Percentiles rank a stretch among this genome's conserved stretches.
phyloP scores from a whole-genome alignment of 768 basidiomycete species.

The Pleurotus cornucopiae region DNA sequence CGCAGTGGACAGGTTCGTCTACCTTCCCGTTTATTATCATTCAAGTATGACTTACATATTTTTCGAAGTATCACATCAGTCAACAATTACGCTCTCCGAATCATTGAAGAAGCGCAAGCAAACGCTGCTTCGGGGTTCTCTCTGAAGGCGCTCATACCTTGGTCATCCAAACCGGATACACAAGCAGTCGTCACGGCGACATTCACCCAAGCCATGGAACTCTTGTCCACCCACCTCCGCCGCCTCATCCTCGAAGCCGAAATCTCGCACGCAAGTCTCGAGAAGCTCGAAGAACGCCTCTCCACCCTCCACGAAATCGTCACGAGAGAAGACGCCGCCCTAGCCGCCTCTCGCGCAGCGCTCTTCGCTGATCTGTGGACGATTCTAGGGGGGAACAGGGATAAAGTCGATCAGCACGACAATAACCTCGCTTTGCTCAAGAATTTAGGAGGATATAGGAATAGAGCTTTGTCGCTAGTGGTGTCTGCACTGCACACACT shows the following conservation, averaged over 20 bases:
- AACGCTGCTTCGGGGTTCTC: constrained; percentile 27
- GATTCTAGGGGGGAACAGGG: constrained; percentile 56
- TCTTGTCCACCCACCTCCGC: constrained; percentile 45
- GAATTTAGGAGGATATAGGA: constrained; percentile 53
- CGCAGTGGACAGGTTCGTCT: constrained; percentile 67
- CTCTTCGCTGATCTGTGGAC: constrained; percentile 71
- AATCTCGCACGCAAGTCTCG: constrained; percentile 47
- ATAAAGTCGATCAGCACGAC: constrained; percentile 43
- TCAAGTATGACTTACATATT: constrained; percentile 3
- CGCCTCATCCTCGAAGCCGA: constrained; percentile 70
- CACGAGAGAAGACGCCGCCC: constrained; percentile 48
- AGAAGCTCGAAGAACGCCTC: constrained; percentile 60
- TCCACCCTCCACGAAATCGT: constrained; percentile 53
- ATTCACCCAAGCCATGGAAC: constrained; percentile 61
- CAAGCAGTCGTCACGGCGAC: constrained; percentile 44
- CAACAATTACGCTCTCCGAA: constrained; percentile 64
- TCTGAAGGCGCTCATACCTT: constrained; percentile 35
- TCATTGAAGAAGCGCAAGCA: constrained; percentile 43
- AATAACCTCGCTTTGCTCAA: constrained; percentile 49
- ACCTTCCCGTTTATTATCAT: background rate
- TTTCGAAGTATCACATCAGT: constrained; percentile 60
- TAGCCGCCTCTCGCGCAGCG: constrained; percentile 42
- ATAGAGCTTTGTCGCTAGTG: constrained; percentile 63
- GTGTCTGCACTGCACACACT: constrained; percentile 58
- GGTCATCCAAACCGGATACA: constrained; percentile 30